Evolutionary conservation across 495 filamentous ascomycete genomes (phyloP).

Genomic region (Aspergillus sclerotiicarbonarius): DNA sequence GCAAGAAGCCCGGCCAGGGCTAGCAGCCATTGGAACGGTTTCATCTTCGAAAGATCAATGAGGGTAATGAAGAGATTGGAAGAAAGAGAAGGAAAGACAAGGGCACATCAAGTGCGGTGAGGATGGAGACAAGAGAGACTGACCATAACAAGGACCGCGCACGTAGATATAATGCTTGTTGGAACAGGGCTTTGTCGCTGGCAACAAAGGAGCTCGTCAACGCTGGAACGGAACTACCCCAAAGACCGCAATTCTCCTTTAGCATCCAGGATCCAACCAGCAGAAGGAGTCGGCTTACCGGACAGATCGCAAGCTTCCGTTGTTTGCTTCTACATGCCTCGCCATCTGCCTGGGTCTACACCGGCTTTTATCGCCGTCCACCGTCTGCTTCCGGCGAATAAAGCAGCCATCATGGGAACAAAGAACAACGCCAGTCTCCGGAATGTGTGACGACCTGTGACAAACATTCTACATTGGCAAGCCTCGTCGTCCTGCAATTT

Average conservation of each 20-base stretch:
- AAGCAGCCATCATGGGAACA: conserved; percentile 3
- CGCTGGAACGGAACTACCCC: background rate
- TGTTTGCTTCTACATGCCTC: background rate
- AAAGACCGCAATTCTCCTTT: background rate
- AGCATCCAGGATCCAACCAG: background rate
- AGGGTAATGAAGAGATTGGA: background rate
- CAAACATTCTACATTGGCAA: background rate
- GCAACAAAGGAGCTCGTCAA: background rate
- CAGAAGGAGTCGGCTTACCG: background rate
- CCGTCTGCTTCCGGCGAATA: background rate
- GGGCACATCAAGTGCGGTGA: background rate
- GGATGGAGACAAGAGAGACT: background rate
- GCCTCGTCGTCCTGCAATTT: conserved; percentile 12
- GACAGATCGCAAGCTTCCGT: background rate
- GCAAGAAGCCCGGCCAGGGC: background rate
- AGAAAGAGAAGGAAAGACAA: background rate
- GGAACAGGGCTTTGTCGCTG: background rate
- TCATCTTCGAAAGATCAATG: conserved; percentile 1
- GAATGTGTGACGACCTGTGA: background rate
- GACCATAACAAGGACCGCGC: background rate
- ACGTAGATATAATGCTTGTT: background rate
- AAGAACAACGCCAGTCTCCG: background rate
- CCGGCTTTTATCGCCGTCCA: background rate
- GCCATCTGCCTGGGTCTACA: background rate
- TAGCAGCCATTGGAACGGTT: background rate